These are phyloP conservation scores for Aspergillus hiratsukae DNA, from an alignment of 2,329 filamentous ascomycete genomes.

Conservation along the genomic window DNA sequence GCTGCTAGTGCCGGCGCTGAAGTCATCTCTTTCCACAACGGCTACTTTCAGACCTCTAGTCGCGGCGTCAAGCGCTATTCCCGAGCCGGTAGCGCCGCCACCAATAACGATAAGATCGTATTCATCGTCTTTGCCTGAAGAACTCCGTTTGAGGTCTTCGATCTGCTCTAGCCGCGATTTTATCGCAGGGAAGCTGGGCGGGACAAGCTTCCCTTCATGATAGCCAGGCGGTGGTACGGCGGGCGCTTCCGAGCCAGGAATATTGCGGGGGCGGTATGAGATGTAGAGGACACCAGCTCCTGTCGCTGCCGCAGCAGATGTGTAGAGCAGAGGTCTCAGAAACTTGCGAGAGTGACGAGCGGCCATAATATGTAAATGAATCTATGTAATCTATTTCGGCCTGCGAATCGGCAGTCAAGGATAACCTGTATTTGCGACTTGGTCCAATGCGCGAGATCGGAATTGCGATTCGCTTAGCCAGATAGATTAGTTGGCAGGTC, in stretches of 20 bases:
- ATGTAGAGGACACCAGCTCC: slow-evolving; percentile 57
- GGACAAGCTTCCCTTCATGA: slow-evolving; percentile 54
- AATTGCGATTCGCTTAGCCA: neutral
- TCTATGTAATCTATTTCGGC: neutral
- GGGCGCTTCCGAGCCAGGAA: slow-evolving; percentile 59
- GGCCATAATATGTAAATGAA: slow-evolving; percentile 27
- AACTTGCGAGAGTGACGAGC: slow-evolving; percentile 45
- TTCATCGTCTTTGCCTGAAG: slow-evolving; percentile 33
- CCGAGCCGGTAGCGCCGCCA: slow-evolving; percentile 72
- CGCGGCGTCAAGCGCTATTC: slow-evolving; percentile 75
- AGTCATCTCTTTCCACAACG: slow-evolving; percentile 77
- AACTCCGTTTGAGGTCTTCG: slow-evolving; percentile 46
- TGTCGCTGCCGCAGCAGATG: slow-evolving; percentile 50
- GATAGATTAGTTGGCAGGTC: neutral
- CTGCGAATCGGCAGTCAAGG: neutral
- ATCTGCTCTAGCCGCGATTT: slow-evolving; percentile 50
- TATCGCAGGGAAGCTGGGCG: slow-evolving; percentile 49
- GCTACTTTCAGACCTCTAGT: slow-evolving; percentile 76
- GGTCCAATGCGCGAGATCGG: no score
- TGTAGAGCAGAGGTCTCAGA: slow-evolving; percentile 56
- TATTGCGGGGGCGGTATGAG: slow-evolving; percentile 59
- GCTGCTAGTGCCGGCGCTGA: slow-evolving; percentile 74
- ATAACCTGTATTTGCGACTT: neutral
- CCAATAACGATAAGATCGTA: slow-evolving; percentile 79
- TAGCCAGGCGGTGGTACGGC: slow-evolving; percentile 61